These are phyloP conservation scores for Choanephora cucurbitarum DNA, from an alignment of 371 early-diverging fungal species.

Conservation along the genomic window DNA sequence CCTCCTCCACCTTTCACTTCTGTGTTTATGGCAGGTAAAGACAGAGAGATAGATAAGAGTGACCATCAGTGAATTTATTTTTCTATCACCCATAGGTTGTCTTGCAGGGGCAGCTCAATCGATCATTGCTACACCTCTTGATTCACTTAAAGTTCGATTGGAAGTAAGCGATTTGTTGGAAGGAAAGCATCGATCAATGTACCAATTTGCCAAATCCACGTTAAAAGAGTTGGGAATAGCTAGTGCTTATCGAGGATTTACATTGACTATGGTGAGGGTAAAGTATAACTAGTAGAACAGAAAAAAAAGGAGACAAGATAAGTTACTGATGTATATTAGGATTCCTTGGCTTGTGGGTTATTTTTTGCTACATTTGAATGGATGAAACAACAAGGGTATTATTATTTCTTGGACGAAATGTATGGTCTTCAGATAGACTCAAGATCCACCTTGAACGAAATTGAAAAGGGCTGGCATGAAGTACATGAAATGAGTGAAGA, in stretches of 20 bases:
- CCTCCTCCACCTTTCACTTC: slow-evolving; percentile 62
- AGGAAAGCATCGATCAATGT: slow-evolving; percentile 74
- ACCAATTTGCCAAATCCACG: slow-evolving; percentile 65
- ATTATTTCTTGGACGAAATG: slow-evolving; percentile 60
- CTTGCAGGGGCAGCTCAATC: slow-evolving; percentile 77
- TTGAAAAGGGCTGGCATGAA: slow-evolving; percentile 35
- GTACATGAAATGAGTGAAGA: slow-evolving; percentile 20
- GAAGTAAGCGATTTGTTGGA: slow-evolving; percentile 74
- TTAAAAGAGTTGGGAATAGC: slow-evolving; percentile 62
- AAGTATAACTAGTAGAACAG: neutral
- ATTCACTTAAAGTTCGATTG: slow-evolving; percentile 74
- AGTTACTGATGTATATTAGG: slow-evolving; percentile 38
- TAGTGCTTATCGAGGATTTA: slow-evolving; percentile 73
- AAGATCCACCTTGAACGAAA: slow-evolving; percentile 26
- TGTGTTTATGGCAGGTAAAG: slow-evolving; percentile 57
- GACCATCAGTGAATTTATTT: too few relatives aligned
- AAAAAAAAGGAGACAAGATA: neutral
- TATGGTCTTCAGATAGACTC: slow-evolving; percentile 57
- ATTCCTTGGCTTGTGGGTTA: slow-evolving; percentile 70
- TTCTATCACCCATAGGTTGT: slow-evolving; percentile 45
- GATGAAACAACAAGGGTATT: slow-evolving; percentile 71
- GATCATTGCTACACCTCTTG: slow-evolving; percentile 73
- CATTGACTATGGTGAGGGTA: slow-evolving; percentile 67
- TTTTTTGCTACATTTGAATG: slow-evolving; percentile 82
- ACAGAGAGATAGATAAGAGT: neutral